These are phyloP conservation scores for Hypericum perforatum DNA, from an alignment of 345 rosid species.

Conservation along the genomic window DNA sequence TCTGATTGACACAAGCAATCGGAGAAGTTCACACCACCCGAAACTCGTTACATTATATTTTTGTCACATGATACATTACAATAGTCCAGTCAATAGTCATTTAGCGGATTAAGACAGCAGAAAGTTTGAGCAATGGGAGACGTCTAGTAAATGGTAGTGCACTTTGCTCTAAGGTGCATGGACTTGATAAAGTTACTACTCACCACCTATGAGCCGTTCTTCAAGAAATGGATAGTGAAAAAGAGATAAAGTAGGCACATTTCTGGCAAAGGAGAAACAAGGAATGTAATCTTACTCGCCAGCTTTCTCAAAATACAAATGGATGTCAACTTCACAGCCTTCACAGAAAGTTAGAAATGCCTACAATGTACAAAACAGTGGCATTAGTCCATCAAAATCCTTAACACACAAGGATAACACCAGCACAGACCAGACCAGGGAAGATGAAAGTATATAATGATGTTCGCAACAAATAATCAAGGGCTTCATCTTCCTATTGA, in stretches of 20 bases:
- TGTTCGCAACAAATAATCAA: too few species aligned
- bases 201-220: not conserved
- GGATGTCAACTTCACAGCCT: constrained; percentile 84
- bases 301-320: constrained; percentile 68
- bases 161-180: too few species aligned
- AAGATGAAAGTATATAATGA: not conserved
- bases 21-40: not conserved
- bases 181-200: too few species aligned
- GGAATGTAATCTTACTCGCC: constrained; percentile 66
- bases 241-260: not conserved
- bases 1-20: not conserved
- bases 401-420: not conserved
- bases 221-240: constrained; percentile 6
- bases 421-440: constrained; percentile 1
- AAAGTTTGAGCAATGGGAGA: too few species aligned
- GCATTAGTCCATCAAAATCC: not conserved
- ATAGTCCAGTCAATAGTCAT: too few species aligned
- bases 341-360: constrained; percentile 88
- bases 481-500: too few species aligned
- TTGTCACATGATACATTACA: too few species aligned
- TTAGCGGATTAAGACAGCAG: too few species aligned
- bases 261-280: not conserved
- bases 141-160: too few species aligned
- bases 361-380: constrained; percentile 25
- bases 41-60: too few species aligned